These are phyloP conservation scores for Papilionanthe hybrid DNA, from an alignment of 116 monocot species.

Conservation along the genomic window DNA sequence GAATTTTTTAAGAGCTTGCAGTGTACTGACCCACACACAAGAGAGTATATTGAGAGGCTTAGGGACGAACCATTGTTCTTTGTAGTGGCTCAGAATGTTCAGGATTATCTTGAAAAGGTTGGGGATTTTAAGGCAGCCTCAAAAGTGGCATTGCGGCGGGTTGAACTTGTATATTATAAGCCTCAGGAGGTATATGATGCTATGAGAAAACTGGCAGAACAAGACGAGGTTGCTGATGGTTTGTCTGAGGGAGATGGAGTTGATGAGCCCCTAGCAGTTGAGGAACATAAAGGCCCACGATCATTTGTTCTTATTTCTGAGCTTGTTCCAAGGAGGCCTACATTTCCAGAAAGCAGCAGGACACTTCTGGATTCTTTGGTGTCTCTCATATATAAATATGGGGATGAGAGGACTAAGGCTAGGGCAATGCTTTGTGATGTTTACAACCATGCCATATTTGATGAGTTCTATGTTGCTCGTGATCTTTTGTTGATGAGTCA, in stretches of 20 bases:
- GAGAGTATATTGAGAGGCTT: constrained; percentile 83
- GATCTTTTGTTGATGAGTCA: constrained; percentile 93
- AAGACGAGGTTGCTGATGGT: constrained; percentile 26
- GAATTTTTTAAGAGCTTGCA: constrained; percentile 95
- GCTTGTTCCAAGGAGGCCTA: constrained; percentile 67
- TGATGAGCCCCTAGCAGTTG: constrained; percentile 25
- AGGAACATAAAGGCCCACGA: constrained; percentile 35
- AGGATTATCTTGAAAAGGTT: constrained; percentile 64
- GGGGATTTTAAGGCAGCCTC: constrained; percentile 73
- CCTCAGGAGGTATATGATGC: constrained; percentile 93
- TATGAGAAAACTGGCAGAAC: constrained; percentile 79
- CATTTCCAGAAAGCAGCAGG: constrained; percentile 86
- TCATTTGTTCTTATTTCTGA: constrained; percentile 68
- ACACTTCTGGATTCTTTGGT: constrained; percentile 70
- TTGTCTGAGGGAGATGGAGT: constrained; percentile 25
- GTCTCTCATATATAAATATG: constrained; percentile 74
- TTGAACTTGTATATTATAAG: constrained; percentile 90
- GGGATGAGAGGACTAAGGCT: constrained; percentile 93
- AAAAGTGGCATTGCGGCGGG: constrained; percentile 66
- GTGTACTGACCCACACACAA: constrained; percentile 87
- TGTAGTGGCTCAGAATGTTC: constrained; percentile 85
- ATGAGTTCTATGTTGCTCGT: constrained; percentile 72
- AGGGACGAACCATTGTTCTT: constrained; percentile 85
- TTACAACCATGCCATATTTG: constrained; percentile 88
- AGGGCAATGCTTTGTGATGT: constrained; percentile 98